Base-by-base conservation (phyloP, 495 filamentous ascomycete genomes). In the Penicillium daleae region DNA sequence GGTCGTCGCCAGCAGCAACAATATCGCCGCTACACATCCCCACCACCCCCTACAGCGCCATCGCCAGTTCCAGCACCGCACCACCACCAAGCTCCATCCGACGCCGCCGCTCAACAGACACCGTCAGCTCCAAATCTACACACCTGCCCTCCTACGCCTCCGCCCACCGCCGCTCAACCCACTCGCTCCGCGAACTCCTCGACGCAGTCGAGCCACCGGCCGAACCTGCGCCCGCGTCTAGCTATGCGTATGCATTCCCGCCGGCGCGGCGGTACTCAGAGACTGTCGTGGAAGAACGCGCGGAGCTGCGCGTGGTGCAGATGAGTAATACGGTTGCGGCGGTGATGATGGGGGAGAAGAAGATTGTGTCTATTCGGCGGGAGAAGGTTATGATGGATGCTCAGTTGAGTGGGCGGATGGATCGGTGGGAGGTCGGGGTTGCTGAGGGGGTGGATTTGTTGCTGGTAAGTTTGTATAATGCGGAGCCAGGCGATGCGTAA, bases 371-470 rank as follows among this genome's bases (percentile, higher is more conserved):
- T 44, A 60, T 72, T 29, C 60, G 63, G 9, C 32, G 63, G 24
- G 61, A 60, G 27, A 60, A 66, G 60, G 42, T 46, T 10, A 56
- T 57, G 12, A 51, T 72, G 39, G 63, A 68, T 52, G 59, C 40
- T 48, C 44, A 49, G 31, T 31, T 57, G 33, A 57, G 57, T 10
- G 62, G 57, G 39, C 26, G 55, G 42, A 61, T 61, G 58, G 42
- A 61, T 37, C 57, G 56, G 56, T 72, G 70, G 70, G 67, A 72
- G 49, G 65, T 67, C 17, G 65, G 67, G 52, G 53, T 72, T 65
- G 63, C 63, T 0, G 67, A 72, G 52, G 67, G 70, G 1, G 70
- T 72, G 44, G 70, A 72, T 65, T 60, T 72, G 53, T 51, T 72
- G 22, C 44, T 72, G 56, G 70, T 72, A 39, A 63, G 69, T 70